Evolutionary conservation across 495 filamentous ascomycete species (phyloP), one percentile per base, ranked within the genome.

Genomic region (Penicillium samsonianum): DNA sequence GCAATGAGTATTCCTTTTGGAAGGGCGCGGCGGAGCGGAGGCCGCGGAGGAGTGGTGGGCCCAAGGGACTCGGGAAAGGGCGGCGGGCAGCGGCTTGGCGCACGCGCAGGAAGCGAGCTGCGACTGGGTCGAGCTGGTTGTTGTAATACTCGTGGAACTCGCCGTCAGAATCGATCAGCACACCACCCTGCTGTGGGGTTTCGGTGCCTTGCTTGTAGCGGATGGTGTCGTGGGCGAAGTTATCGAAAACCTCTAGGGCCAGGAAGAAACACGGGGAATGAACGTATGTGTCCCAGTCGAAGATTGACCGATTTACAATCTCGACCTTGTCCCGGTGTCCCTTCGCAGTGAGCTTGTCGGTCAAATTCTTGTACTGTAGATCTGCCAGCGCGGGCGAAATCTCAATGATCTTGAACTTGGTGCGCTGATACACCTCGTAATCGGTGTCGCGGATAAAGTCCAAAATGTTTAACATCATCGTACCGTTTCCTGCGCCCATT

Each of bases 171-270:
- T 96, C 90, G 72, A 98, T 90, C 22, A 98, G 74, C 11, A 96
- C 94, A 38, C 82, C 84, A 40, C 90, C 90, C 73, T 99, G 94
- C 45, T 94, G 80, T 0, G 92, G 87, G 46, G 84, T 67, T 64
- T 89, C 86, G 17, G 90, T 95, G 33, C 72, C 64, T 6, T 81
- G 73, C 71, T 96, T 85, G 78, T 96, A 97, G 61, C 94, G 91
- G 63, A 99, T 83, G 40, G 85, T 80, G 76, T 99, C 94, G 76
- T 99, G 94, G 22, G 90, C 86, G 73, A 99, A 98, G 73, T 99
- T 99, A 75, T 99, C 94, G 65, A 97, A 92, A 54, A 99, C 94
- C 68, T 99, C 94, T 63, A 99, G 86, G n/a, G 92, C 94, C 5
- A 99, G 82, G 78, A 99, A 97, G 78, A 94, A 99, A 78, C 94